These are phyloP conservation scores for Suillus americanus DNA, from an alignment of 768 basidiomycete genomes.

Conservation along the genomic window DNA sequence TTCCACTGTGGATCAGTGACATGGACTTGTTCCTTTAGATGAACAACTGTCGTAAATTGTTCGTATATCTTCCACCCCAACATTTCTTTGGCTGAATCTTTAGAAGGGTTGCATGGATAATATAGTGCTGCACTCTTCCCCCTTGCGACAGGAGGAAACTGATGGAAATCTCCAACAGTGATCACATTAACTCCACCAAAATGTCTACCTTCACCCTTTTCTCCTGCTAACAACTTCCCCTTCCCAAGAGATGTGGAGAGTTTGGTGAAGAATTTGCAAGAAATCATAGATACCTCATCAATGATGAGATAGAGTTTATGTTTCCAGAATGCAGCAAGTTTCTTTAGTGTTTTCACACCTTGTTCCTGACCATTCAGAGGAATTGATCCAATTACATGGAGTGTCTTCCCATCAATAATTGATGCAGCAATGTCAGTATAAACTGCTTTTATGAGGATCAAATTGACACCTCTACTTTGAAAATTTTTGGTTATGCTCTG, in stretches of 20 bases:
- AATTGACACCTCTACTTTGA: neutral
- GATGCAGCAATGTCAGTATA: conserved; percentile 42
- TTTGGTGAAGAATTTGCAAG: conserved; percentile 20
- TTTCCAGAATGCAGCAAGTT: neutral
- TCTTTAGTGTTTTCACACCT: neutral
- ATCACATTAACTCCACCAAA: conserved; percentile 41
- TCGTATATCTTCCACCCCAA: too few species aligned
- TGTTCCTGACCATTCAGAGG: neutral
- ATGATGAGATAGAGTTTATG: conserved; percentile 21
- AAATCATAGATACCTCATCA: conserved; percentile 43
- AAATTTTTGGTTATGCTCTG: conserved; percentile 36
- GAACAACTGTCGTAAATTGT: too few species aligned
- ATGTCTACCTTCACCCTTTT: neutral
- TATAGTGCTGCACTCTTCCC: conserved; percentile 11
- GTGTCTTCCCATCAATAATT: too few species aligned
- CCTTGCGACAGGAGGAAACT: conserved; percentile 11
- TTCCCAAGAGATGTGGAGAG: conserved; percentile 24
- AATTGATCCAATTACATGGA: too few species aligned
- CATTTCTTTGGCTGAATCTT: neutral
- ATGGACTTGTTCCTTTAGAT: too few species aligned
- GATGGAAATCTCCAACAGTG: conserved; percentile 43
- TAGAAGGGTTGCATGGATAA: conserved; percentile 11
- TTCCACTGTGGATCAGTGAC: too few species aligned
- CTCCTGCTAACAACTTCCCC: conserved; percentile 14
- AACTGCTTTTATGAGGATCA: conserved; percentile 34